These are phyloP conservation scores for Pythium rhizo-oryzae DNA, from an alignment of 352 stramenopile genomes.

Conservation along the genomic window DNA sequence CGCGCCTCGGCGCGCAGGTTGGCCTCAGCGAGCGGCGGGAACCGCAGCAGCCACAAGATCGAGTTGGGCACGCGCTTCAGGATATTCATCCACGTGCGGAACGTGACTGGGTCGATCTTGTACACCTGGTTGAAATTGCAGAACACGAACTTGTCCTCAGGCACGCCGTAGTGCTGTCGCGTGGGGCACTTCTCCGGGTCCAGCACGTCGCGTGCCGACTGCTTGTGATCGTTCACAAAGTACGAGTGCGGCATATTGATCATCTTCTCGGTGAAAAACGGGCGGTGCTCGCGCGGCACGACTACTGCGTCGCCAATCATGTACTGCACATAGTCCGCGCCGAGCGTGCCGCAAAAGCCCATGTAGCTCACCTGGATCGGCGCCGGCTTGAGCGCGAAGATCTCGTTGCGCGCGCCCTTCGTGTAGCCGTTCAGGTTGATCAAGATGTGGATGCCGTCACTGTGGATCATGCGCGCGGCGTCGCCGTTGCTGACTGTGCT, in stretches of 20 bases:
- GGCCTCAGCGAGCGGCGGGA: slow-evolving; percentile 75
- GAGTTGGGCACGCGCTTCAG: slow-evolving; percentile 91
- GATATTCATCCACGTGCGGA: slow-evolving; percentile 93
- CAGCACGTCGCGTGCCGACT: slow-evolving; percentile 82
- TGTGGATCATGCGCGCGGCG: slow-evolving; percentile 77
- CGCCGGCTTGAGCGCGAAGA: slow-evolving; percentile 91
- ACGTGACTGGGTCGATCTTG: slow-evolving; percentile 94
- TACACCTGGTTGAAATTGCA: slow-evolving; percentile 96
- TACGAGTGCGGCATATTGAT: slow-evolving; percentile 93
- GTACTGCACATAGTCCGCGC: slow-evolving; percentile 94
- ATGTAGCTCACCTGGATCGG: slow-evolving; percentile 92
- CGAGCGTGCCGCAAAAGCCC: slow-evolving; percentile 91
- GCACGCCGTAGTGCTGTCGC: slow-evolving; percentile 86
- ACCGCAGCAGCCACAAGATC: slow-evolving; percentile 92
- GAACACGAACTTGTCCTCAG: slow-evolving; percentile 94
- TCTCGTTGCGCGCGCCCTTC: slow-evolving; percentile 91
- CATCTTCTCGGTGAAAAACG: slow-evolving; percentile 89
- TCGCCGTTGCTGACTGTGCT: slow-evolving; percentile 64
- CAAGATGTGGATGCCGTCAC: slow-evolving; percentile 89
- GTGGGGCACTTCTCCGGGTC: slow-evolving; percentile 77
- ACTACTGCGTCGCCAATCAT: slow-evolving; percentile 88
- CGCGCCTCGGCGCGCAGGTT: slow-evolving; percentile 87
- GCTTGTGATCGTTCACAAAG: slow-evolving; percentile 93
- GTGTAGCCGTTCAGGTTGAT: slow-evolving; percentile 95
- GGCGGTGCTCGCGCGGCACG: slow-evolving; percentile 62